These are phyloP conservation scores for Paramecium primaurelia DNA, from an alignment of 73 alveolate species.

Conservation along the genomic window DNA sequence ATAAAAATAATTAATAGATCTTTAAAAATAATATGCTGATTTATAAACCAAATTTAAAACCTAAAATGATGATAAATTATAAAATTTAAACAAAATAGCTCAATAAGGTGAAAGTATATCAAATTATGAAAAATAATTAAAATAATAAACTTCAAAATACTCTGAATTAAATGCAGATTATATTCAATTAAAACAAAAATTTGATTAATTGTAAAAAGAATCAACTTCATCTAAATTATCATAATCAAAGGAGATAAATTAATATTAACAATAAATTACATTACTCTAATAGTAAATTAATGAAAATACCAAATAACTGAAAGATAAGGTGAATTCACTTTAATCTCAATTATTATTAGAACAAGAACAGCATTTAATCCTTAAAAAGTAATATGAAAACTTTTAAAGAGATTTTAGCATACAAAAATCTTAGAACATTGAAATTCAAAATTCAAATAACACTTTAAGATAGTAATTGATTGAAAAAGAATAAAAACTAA, in stretches of 20 bases:
- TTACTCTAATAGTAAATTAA: neutral
- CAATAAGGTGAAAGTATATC: neutral
- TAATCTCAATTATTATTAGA: neutral
- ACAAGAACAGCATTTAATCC: neutral
- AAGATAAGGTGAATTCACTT: neutral
- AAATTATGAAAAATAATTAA: neutral
- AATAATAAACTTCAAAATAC: neutral
- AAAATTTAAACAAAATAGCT: neutral
- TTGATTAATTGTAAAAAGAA: neutral
- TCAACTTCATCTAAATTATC: neutral
- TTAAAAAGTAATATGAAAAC: neutral
- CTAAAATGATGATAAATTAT: neutral
- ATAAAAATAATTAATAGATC: neutral
- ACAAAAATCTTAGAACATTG: neutral
- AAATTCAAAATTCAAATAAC: neutral
- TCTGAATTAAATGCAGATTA: neutral
- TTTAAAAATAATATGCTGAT: neutral
- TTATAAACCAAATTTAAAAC: neutral
- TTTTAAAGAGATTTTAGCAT: neutral
- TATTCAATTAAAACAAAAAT: neutral
- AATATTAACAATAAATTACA: neutral
- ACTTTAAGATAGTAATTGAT: neutral
- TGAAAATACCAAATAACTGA: neutral
- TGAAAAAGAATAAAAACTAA: neutral
- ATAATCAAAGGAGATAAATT: neutral